A percentile compares a stretch with the other conserved stretches of the same genome.
Evolutionary conservation across 306 rosid genomes (phyloP).

Genomic region (Acacia confusa): DNA sequence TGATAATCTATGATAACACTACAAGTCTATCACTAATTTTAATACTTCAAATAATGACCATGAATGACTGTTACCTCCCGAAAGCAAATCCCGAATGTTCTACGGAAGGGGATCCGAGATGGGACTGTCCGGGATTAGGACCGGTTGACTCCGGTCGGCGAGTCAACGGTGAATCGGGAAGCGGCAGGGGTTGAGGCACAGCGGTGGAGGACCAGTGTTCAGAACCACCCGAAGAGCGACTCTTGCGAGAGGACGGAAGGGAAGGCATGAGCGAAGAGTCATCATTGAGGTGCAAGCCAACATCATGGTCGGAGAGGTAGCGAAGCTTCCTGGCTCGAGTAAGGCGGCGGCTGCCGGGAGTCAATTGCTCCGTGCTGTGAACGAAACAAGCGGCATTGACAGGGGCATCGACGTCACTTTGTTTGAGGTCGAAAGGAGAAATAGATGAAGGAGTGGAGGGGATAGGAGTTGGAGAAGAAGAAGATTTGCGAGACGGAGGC

Average conservation of each 20-base stretch:
- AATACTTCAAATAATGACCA: not conserved
- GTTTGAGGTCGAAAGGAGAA: not conserved
- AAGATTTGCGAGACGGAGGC: conserved; percentile 24
- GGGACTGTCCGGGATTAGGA: conserved; percentile 16
- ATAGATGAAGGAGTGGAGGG: not conserved
- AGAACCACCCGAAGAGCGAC: conserved; percentile 31
- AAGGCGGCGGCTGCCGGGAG: conserved; percentile 53
- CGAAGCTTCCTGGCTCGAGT: conserved; percentile 70
- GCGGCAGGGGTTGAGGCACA: conserved; percentile 65
- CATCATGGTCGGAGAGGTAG: conserved; percentile 43
- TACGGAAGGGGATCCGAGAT: conserved; percentile 34
- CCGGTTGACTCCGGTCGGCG: conserved; percentile 40
- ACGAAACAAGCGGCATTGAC: not conserved
- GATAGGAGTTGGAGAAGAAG: not conserved
- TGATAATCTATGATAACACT: not conserved
- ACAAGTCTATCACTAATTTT: not conserved
- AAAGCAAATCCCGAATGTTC: conserved; percentile 22
- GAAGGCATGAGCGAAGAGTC: conserved; percentile 47
- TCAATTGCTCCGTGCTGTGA: conserved; percentile 10
- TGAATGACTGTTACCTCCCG: conserved; percentile 42
- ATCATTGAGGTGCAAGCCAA: conserved; percentile 31
- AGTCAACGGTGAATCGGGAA: conserved; percentile 48
- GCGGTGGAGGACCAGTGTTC: conserved; percentile 52
- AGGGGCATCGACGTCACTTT: conserved; percentile 3
- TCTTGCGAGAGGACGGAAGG: conserved; percentile 39